phyloP scores from a whole-genome alignment of 1,284 basidiomycete genomes.

The Ganoderma boninense region DNA sequence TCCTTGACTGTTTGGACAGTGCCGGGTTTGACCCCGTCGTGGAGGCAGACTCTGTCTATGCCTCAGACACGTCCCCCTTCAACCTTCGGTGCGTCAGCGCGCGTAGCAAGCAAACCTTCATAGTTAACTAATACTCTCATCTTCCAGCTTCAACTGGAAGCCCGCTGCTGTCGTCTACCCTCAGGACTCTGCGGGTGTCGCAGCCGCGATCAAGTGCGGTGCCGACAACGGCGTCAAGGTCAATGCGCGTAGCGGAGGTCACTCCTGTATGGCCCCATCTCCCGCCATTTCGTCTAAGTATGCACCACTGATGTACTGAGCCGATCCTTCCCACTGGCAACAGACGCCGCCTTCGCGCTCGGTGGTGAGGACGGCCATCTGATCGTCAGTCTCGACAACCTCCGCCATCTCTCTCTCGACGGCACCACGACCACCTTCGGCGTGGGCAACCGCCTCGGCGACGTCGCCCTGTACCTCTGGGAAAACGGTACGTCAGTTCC shows the following conservation, averaged over 20 bases:
- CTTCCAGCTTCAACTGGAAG: slow-evolving; percentile 13
- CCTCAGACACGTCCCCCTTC: slow-evolving; percentile 14
- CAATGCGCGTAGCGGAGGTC: slow-evolving; percentile 22
- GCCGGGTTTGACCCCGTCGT: slow-evolving; percentile 18
- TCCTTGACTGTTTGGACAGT: slow-evolving; percentile 12
- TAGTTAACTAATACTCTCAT: background rate
- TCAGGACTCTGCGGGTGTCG: slow-evolving; percentile 3
- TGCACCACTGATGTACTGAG: background rate
- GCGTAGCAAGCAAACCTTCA: background rate
- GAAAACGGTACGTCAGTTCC: slow-evolving; percentile 13
- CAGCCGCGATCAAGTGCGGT: slow-evolving; percentile 16
- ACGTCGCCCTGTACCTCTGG: slow-evolving; percentile 19
- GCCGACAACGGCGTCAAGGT: slow-evolving; percentile 15
- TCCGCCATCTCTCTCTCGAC: slow-evolving; percentile 13
- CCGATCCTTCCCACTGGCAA: too few relatives aligned
- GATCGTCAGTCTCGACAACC: slow-evolving; percentile 20
- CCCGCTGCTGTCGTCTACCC: slow-evolving; percentile 17
- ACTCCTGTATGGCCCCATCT: slow-evolving; percentile 15
- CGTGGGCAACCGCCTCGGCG: slow-evolving; percentile 17
- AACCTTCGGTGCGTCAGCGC: slow-evolving; percentile 14
- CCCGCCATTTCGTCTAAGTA: background rate
- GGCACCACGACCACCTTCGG: slow-evolving; percentile 15
- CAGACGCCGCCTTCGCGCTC: slow-evolving; percentile 20
- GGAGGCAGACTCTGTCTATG: slow-evolving; percentile 12
- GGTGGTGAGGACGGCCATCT: slow-evolving; percentile 21